Evolutionary conservation across 768 basidiomycete genomes (phyloP).

Genomic region (Termitomyces sp.): DNA sequence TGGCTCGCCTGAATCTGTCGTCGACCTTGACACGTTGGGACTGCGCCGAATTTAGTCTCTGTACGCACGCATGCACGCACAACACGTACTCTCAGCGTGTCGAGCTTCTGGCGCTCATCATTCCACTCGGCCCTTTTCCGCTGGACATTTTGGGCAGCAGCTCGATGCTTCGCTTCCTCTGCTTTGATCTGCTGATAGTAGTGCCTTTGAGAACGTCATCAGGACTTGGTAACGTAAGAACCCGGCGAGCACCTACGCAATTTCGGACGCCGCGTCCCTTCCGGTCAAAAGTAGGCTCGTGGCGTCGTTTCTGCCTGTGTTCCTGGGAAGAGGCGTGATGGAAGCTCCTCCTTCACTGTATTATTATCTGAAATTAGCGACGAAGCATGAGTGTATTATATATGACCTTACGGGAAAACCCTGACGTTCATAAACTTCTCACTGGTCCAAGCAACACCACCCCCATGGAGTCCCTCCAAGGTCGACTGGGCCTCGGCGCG

Average conservation of each 20-base stretch:
- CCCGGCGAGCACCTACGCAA: conserved; percentile 30
- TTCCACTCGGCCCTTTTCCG: conserved; percentile 24
- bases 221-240: neutral
- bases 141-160: conserved; percentile 19
- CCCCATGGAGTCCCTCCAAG: conserved; percentile 34
- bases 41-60: conserved; percentile 13
- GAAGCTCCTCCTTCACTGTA: conserved; percentile 64
- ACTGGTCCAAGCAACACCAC: conserved; percentile 57
- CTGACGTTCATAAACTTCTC: conserved; percentile 54
- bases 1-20: conserved; percentile 15
- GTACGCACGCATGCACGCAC: no score
- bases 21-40: conserved; percentile 16
- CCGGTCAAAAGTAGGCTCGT: conserved; percentile 47
- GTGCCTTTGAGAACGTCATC: conserved; percentile 28
- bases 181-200: conserved; percentile 33
- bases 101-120: conserved; percentile 20
- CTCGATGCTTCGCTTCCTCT: conserved; percentile 31
- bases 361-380: neutral
- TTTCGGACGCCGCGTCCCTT: conserved; percentile 41
- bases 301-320: conserved; percentile 24
- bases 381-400: neutral
- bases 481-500: conserved; percentile 61
- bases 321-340: conserved; percentile 32
- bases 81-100: conserved; percentile 25
- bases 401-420: conserved; percentile 51